phyloP scores from a whole-genome alignment of 495 filamentous ascomycete genomes.

The Penicillium goetzii region DNA sequence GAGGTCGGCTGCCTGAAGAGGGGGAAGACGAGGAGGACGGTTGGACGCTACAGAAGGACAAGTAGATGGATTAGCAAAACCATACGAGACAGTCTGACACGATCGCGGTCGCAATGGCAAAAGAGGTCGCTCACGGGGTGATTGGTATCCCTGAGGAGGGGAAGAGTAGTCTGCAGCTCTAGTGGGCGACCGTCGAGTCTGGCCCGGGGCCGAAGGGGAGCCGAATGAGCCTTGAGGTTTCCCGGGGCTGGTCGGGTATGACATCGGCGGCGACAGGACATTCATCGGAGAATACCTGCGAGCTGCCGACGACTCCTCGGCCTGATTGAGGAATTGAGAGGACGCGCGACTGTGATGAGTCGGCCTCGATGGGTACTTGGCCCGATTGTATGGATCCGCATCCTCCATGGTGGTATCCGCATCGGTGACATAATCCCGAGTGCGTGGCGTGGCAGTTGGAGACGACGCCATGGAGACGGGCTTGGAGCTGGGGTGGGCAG shows the following conservation, averaged over 20 bases:
- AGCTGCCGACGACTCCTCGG: slow-evolving; percentile 78
- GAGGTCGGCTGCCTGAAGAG: slow-evolving; percentile 67
- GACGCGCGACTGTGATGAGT: slow-evolving; percentile 66
- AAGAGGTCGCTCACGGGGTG: slow-evolving; percentile 54
- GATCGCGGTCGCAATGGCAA: slow-evolving; percentile 5
- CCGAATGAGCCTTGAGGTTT: slow-evolving; percentile 57
- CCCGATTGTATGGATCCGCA: slow-evolving; percentile 79
- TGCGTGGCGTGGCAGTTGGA: slow-evolving; percentile 66
- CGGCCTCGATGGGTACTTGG: slow-evolving; percentile 75
- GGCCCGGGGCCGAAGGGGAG: slow-evolving; percentile 36
- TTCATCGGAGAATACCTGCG: slow-evolving; percentile 97
- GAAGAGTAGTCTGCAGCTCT: slow-evolving; percentile 60
- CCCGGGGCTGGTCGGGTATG: slow-evolving; percentile 60
- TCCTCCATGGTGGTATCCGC: slow-evolving; percentile 92
- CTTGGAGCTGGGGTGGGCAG: slow-evolving; percentile 57
- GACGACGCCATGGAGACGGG: slow-evolving; percentile 63
- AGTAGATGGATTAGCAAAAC: background rate
- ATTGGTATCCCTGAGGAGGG: slow-evolving; percentile 67
- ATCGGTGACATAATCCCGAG: slow-evolving; percentile 69
- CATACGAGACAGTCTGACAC: background rate
- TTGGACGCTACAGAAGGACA: slow-evolving; percentile 33
- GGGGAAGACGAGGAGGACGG: slow-evolving; percentile 60
- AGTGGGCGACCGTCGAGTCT: slow-evolving; percentile 62
- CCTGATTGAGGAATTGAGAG: slow-evolving; percentile 64
- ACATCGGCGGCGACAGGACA: slow-evolving; percentile 64